Percentiles rank a stretch among this genome's conserved stretches.
phyloP scores from a whole-genome alignment of 2,329 filamentous ascomycete species.

The Aspergillus neoniger region DNA sequence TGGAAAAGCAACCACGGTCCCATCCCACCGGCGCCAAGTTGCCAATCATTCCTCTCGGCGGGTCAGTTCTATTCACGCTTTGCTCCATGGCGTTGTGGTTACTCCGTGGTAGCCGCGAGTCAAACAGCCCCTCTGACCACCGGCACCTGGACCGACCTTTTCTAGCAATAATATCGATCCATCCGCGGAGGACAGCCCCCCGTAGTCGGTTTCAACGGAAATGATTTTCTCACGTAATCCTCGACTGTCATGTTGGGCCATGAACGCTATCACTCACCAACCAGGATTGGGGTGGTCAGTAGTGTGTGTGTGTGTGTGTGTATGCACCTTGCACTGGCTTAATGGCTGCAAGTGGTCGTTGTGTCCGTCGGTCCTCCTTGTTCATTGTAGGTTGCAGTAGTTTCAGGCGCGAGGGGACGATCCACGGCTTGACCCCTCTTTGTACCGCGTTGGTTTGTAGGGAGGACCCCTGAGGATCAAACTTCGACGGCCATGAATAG shows the following conservation, averaged over 20 bases:
- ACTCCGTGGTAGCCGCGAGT: not conserved
- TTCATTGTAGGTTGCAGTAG: not conserved
- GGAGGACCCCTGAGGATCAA: slow-evolving; percentile 1
- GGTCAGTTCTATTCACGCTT: not conserved
- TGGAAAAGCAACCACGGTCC: slow-evolving; percentile 1
- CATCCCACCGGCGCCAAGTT: not conserved
- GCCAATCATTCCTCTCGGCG: slow-evolving; percentile 2
- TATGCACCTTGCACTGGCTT: no score
- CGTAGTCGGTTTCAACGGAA: slow-evolving; percentile 14
- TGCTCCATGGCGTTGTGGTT: not conserved
- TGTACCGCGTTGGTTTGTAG: not conserved
- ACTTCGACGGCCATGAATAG: not conserved
- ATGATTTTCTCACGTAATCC: slow-evolving; percentile 25
- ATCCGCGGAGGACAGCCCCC: slow-evolving; percentile 12
- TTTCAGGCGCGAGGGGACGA: not conserved
- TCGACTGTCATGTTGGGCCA: slow-evolving; percentile 11
- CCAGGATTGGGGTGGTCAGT: not conserved
- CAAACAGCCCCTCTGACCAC: not conserved
- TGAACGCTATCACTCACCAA: not conserved
- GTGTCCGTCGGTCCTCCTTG: not conserved
- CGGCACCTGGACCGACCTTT: not conserved
- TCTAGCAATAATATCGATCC: not conserved
- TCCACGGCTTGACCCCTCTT: not conserved
- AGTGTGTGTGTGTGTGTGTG: not conserved
- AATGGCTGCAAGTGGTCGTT: not conserved